Conservation (phyloP, 2,329 filamentous ascomycete genomes). For the Alternaria brassicicola region DNA sequence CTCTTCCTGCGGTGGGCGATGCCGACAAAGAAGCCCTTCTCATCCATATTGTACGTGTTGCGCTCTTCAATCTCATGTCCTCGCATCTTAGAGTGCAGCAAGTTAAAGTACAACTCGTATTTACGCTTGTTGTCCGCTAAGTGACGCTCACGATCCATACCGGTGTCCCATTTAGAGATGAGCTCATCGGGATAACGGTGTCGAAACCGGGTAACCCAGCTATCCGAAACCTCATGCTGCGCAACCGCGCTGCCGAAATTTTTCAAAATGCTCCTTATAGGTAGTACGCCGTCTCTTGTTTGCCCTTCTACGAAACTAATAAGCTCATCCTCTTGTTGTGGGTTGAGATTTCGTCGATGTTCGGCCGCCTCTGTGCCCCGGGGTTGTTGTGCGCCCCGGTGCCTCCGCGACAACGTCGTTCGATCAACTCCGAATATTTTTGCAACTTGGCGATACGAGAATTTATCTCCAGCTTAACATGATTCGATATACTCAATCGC, state of each 20-base stretch:
- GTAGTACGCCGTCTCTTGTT: not conserved
- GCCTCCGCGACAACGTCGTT: not conserved
- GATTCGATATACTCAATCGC: not conserved
- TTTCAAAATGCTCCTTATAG: not conserved
- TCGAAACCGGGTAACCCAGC: slow-evolving; percentile 14
- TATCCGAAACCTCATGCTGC: slow-evolving; percentile 8
- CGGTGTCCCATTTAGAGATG: slow-evolving; percentile 2
- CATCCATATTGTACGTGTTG: slow-evolving; percentile 21
- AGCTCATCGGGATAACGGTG: slow-evolving; percentile 4
- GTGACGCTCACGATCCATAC: slow-evolving; percentile 9
- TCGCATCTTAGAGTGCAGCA: slow-evolving; percentile 13
- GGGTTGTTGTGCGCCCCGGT: not conserved
- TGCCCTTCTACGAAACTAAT: not conserved
- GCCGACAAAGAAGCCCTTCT: slow-evolving; percentile 12
- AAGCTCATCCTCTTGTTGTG: not conserved
- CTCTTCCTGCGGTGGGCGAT: slow-evolving; percentile 1
- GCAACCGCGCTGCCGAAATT: not conserved
- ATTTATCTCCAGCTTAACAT: not conserved
- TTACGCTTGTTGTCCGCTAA: slow-evolving; percentile 3
- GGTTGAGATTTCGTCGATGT: not conserved
- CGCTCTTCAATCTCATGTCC: slow-evolving; percentile 5
- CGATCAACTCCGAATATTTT: not conserved
- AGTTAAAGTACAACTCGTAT: slow-evolving; percentile 14
- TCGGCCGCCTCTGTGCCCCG: not conserved
- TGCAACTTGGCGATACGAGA: not conserved